Evolutionary conservation across 106 monocot species (phyloP), one percentile per base, ranked within the genome.

Genomic region (Acanthochlamys bracteata): DNA sequence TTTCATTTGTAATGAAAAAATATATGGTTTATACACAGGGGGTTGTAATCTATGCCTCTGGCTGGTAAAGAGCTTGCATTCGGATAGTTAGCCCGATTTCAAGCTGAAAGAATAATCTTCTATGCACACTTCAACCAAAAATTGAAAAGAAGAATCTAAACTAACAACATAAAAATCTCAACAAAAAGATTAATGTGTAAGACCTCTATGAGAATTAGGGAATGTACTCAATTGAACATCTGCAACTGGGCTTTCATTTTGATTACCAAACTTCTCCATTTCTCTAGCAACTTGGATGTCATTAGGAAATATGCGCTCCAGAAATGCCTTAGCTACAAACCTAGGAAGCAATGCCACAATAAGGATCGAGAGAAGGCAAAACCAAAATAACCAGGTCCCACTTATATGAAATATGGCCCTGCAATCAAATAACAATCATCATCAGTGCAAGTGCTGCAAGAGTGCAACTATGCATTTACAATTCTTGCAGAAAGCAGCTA

Each of bases 391-490:
- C 42, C 78, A 75, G 20, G 81, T 86, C 23, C 69, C 78, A 83
- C 89, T 83, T 51, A 76, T 45, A 40, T 98, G 69, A 54, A 75
- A 92, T 51, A 98, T 89, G 13, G 98, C 92, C 98, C 98, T 98
- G 81, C 21, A 33, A 78, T 57, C 17, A 17, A 49, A 49, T 49
- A 9, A 17, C 49, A 49, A 49, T 49, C 17, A 49, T 49, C 2
- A 49, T 33, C 6, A 3, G 33, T 6, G 1, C 4, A 33, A 33
- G 6, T 3, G 33, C 33, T 33, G 33, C 33, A 33, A 6, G 6
- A 6, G 33, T 33, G 33, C 33, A 33, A 33, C 6, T 6, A 33
- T 3, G 6, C 6, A 33, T 33, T 33, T 33, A 33, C 33, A 33
- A 33, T 33, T 6, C 33, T 33, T 33, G 33, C 33, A 33, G 33